phyloP scores from a whole-genome alignment of 495 filamentous ascomycete genomes.

The Talaromyces thailandensis region DNA sequence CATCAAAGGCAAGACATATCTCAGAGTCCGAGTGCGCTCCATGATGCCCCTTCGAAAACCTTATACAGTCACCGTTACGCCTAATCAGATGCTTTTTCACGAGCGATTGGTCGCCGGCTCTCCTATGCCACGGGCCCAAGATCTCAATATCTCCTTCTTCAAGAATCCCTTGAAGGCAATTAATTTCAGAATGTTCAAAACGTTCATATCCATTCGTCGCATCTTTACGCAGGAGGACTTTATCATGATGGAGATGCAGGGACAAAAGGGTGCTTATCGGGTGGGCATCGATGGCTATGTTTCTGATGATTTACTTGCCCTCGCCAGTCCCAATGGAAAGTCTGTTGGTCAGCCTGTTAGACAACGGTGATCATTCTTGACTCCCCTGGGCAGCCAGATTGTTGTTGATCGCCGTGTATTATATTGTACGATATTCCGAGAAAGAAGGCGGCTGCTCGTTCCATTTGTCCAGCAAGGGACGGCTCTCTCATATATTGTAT shows the following conservation, averaged over 20 bases:
- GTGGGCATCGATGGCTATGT: constrained; percentile 33
- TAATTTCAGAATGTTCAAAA: constrained; percentile 23
- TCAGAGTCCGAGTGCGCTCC: constrained; percentile 30
- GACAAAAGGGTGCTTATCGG: constrained; percentile 27
- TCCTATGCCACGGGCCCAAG: constrained; percentile 12
- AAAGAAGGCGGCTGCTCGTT: not conserved
- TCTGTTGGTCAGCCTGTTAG: too few species aligned
- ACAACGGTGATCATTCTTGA: not conserved
- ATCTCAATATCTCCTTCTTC: constrained; percentile 20
- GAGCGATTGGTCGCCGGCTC: constrained; percentile 19
- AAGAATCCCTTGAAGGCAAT: constrained; percentile 28
- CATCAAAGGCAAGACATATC: constrained; percentile 18
- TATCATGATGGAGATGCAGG: constrained; percentile 33
- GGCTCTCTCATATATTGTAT: not conserved
- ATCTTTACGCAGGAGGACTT: constrained; percentile 39
- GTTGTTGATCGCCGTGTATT: not conserved
- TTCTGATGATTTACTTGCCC: constrained; percentile 25
- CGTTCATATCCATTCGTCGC: constrained; percentile 31
- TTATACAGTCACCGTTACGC: constrained; percentile 26
- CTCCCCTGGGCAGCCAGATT: not conserved
- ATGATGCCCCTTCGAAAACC: constrained; percentile 34
- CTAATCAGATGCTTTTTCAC: constrained; percentile 29
- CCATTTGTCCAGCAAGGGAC: too few species aligned
- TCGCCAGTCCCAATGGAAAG: constrained; percentile 18
- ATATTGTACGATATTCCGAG: not conserved